Evolutionary conservation across 352 stramenopile genomes (phyloP), one percentile per base, ranked within the genome.

Genomic region (Pythium plurisporium): DNA sequence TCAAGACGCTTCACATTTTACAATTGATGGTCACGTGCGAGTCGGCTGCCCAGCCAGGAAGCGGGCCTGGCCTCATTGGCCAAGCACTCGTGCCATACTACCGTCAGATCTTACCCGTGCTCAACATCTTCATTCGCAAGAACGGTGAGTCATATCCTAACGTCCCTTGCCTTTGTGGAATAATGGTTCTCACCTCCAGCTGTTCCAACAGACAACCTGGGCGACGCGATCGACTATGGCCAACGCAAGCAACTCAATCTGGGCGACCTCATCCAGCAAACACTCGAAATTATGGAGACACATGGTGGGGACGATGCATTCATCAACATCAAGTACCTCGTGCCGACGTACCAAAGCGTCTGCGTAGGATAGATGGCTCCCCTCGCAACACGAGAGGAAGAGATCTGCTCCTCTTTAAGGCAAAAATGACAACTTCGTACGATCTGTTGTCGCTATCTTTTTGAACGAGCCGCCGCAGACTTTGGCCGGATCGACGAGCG

Each of bases 321-420:
- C 70, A 98, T 99, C 69, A 99, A 99, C 76, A 98, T 99, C 72
- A 99, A 99, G 65, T 99, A 98, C 62, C 86, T 99, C 54, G 75
- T 98, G 22, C 96, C 96, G 3, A 97, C 95, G 1, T 99, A 98
- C 74, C 91, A 98, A 71, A 97, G 89, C 64, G 88, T 94, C 9
- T 94, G 83, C 34, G 76, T 91, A 10, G 80, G 81, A 40, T 94
- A 59, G 53, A 45, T 3, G 3, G 6, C 11, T 17, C 33, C 14
- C 15, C 19, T 9, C 23, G 2, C 33, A 29, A 38, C 23, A 19
- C 11, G 27, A 4, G 5, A 47, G 27, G 38, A 20, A 49, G 12
- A 49, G 6, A 41, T 22, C 5, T 10, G 11, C 15, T 41, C 34
- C 20, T 41, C 38, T 9, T 8, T 44, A 23, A 44, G 9, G 4